Percentiles rank a stretch among this genome's conserved stretches.
phyloP scores from a whole-genome alignment of 2,329 filamentous ascomycete genomes.

The Paracoccidioides lutzii region DNA sequence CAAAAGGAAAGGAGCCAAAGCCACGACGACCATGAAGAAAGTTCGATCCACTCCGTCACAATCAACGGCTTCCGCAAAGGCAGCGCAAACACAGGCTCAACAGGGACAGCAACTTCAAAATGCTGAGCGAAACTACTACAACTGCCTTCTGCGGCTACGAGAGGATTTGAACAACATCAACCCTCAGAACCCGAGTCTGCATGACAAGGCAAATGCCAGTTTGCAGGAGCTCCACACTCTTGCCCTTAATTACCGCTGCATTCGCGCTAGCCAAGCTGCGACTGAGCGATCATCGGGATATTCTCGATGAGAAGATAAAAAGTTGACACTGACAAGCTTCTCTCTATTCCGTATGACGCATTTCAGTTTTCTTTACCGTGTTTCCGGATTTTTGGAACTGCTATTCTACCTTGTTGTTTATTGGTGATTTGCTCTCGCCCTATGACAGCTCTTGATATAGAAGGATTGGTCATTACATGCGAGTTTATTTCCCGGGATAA shows the following conservation, averaged over 20 bases:
- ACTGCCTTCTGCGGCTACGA: conserved; percentile 28
- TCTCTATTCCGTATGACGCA: not conserved
- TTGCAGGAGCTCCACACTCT: conserved; percentile 33
- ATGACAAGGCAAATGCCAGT: conserved; percentile 33
- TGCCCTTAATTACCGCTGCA: conserved; percentile 30
- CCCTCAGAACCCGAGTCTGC: conserved; percentile 29
- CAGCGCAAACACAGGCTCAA: conserved; percentile 21
- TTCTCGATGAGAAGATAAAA: not conserved
- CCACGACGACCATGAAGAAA: conserved; percentile 31
- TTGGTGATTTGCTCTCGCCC: not conserved
- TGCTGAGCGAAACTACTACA: conserved; percentile 30
- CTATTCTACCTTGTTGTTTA: not conserved
- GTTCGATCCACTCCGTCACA: conserved; percentile 28
- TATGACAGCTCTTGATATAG: not conserved
- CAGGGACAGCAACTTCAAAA: conserved; percentile 30
- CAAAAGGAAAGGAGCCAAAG: conserved; percentile 26
- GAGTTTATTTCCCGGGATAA: not conserved
- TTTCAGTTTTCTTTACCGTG: not conserved
- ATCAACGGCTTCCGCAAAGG: conserved; percentile 16
- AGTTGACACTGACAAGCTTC: not conserved
- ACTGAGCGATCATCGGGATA: conserved; percentile 13
- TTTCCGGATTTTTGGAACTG: not conserved
- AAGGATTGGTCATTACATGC: not conserved
- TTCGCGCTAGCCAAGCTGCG: conserved; percentile 30
- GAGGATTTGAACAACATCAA: conserved; percentile 28